Evolutionary conservation across 768 basidiomycete genomes (phyloP), one percentile per base, ranked within the genome.

Genomic region (Phaeolepiota aurea): DNA sequence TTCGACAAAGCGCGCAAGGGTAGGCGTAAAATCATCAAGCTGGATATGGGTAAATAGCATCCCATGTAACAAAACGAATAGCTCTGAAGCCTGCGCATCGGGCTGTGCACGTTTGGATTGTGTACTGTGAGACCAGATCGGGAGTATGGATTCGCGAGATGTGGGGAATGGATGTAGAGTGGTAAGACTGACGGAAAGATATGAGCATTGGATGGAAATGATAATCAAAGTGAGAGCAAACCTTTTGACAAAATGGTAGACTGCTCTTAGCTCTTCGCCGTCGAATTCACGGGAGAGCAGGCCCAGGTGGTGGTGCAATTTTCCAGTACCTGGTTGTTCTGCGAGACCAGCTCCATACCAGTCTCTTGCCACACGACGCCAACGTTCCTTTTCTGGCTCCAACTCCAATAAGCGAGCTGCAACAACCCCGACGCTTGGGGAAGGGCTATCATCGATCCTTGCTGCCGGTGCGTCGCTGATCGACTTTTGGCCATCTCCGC

Each of bases 181-280:
- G n/a, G 87, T 88, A 74, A 99, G 78, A 57, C 94, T 98, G 54
- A 11, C 40, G 31, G 44, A n/a, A 20, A 30, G 40, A 38, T 11
- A 25, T 15, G 7, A n/a, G 32, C 15, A 39, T 42, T 14, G 28
- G 42, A 16, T 37, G 31, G 38, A 12, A 16, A 22, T n/a, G 21
- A 54, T 16, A 38, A 4, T 37, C 43, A 16, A 37, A 23, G 31
- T 14, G 41, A 48, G 15, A 3, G 58, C 78, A 32, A 19, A 92
- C 93, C 93, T 94, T 63, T 96, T 96, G 5, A 81, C 76, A 48
- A 93, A 97, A 55, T 99, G 96, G 55, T 99, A 97, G 3, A 96
- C 73, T 0, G 82, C 83, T 7, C 86, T 70, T 13, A 91, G 58
- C 47, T 94, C 92, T 49, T 96, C 85, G 2, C 74, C 74, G 46